These are phyloP conservation scores for Alternaria arbusti DNA, from an alignment of 2,329 filamentous ascomycete genomes.

Conservation along the genomic window DNA sequence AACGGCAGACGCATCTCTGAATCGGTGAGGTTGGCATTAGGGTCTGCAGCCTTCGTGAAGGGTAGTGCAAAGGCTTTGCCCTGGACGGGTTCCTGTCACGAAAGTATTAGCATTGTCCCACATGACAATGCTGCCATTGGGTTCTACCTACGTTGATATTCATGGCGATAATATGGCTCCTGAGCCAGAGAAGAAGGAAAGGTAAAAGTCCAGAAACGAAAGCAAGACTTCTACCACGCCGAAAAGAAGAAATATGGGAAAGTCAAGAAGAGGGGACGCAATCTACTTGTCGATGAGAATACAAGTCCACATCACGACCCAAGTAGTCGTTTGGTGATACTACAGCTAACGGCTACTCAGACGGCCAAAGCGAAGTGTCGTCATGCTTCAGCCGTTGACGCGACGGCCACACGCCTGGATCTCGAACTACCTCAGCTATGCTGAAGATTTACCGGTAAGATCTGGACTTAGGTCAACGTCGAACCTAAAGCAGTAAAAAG, in stretches of 20 bases:
- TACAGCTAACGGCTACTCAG: not conserved
- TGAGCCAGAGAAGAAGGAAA: not conserved
- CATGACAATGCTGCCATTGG: not conserved
- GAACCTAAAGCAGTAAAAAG: not conserved
- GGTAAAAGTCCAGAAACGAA: not conserved
- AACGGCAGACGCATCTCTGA: conserved; percentile 16
- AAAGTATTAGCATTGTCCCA: not conserved
- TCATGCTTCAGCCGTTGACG: conserved; percentile 3
- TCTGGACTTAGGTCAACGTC: not conserved
- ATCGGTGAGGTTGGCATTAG: conserved; percentile 13
- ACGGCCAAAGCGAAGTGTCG: not conserved
- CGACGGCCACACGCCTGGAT: not conserved
- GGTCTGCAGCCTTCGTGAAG: conserved; percentile 20
- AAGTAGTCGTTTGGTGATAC: not conserved
- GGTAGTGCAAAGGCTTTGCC: conserved; percentile 20
- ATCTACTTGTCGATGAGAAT: not conserved
- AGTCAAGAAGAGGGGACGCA: accelerated
- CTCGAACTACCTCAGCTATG: not conserved
- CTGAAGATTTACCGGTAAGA: not conserved
- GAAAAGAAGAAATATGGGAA: not conserved
- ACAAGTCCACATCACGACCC: not conserved
- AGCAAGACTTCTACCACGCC: not conserved
- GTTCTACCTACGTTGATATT: not conserved
- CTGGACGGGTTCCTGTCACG: conserved; percentile 14
- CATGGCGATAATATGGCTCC: not conserved